Evolutionary conservation across 2,329 filamentous ascomycete species (phyloP).

Genomic region (Colletotrichum somersetense): DNA sequence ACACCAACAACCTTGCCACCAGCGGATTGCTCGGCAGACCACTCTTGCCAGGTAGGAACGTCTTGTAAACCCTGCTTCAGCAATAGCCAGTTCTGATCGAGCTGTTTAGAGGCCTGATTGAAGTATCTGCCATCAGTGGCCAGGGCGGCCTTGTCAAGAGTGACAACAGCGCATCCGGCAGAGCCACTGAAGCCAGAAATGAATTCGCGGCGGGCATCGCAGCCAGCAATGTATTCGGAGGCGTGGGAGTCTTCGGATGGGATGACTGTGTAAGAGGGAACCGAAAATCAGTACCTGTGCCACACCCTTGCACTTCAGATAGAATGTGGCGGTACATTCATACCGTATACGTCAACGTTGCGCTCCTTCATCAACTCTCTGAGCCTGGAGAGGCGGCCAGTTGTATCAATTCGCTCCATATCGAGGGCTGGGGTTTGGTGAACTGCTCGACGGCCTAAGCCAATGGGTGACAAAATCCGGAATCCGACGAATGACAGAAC

Average conservation of each 20-base stretch:
- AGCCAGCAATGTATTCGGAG: slow-evolving; percentile 98
- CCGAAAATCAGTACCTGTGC: slow-evolving; percentile 53
- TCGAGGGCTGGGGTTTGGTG: slow-evolving; percentile 46
- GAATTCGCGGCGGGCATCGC: slow-evolving; percentile 89
- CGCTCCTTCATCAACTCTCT: slow-evolving; percentile 88
- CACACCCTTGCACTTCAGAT: slow-evolving; percentile 13
- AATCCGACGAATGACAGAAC: background rate
- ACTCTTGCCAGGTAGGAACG: slow-evolving; percentile 97
- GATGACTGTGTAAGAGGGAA: slow-evolving; percentile 72
- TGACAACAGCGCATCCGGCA: slow-evolving; percentile 91
- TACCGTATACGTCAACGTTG: slow-evolving; percentile 94
- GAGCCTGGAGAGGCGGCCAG: slow-evolving; percentile 79
- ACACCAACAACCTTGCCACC: slow-evolving; percentile 91
- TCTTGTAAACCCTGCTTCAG: slow-evolving; percentile 94
- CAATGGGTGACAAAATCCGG: slow-evolving; percentile 11
- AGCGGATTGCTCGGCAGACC: slow-evolving; percentile 88
- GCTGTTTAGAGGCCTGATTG: slow-evolving; percentile 92
- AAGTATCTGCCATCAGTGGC: slow-evolving; percentile 98
- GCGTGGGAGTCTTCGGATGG: slow-evolving; percentile 98
- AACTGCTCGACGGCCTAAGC: slow-evolving; percentile 15
- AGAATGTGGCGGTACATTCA: background rate
- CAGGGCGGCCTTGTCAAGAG: slow-evolving; percentile 85
- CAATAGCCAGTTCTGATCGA: slow-evolving; percentile 91
- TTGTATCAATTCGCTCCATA: slow-evolving; percentile 86
- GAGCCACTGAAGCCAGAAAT: slow-evolving; percentile 97